Evolutionary conservation across 495 filamentous ascomycete species (phyloP).

Genomic region (Cercophora sp.): DNA sequence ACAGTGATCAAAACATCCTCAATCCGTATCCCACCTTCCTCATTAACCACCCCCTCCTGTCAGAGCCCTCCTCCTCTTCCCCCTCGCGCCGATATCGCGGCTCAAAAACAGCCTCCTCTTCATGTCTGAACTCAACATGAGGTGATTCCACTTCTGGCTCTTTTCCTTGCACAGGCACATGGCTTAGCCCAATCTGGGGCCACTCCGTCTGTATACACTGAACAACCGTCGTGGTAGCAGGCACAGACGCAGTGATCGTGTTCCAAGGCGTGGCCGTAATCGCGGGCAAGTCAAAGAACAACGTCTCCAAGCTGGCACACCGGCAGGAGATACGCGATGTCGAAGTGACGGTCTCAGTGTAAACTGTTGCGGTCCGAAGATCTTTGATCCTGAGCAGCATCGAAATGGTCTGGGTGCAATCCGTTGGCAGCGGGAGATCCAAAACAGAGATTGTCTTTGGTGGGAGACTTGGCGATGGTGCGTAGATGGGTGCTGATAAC

Average conservation of each 20-base stretch:
- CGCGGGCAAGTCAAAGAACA: constrained; percentile 6
- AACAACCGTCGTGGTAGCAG: constrained; percentile 1
- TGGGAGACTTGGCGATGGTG: no score
- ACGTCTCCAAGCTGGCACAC: constrained; percentile 9
- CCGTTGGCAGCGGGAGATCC: not conserved
- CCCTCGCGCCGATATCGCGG: no score
- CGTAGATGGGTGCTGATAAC: no score
- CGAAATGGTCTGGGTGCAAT: constrained; percentile 14
- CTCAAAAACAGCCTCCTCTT: no score
- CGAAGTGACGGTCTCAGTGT: constrained; percentile 2
- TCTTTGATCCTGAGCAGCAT: constrained; percentile 5
- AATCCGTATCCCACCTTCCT: not conserved
- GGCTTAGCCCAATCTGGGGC: no score
- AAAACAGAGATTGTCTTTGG: no score
- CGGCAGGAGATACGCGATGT: constrained; percentile 4
- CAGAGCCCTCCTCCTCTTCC: not conserved
- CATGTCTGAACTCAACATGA: no score
- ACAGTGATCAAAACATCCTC: not conserved
- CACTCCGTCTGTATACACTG: no score
- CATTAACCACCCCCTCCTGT: not conserved
- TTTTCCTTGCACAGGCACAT: no score
- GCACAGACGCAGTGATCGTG: no score
- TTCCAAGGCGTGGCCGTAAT: not conserved
- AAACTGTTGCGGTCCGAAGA: constrained; percentile 5
- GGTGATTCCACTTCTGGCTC: no score